Percentiles rank a stretch among this genome's conserved stretches.
Evolutionary conservation across 73 alveolate species (phyloP).

Genomic region (Effrenium voratum): DNA sequence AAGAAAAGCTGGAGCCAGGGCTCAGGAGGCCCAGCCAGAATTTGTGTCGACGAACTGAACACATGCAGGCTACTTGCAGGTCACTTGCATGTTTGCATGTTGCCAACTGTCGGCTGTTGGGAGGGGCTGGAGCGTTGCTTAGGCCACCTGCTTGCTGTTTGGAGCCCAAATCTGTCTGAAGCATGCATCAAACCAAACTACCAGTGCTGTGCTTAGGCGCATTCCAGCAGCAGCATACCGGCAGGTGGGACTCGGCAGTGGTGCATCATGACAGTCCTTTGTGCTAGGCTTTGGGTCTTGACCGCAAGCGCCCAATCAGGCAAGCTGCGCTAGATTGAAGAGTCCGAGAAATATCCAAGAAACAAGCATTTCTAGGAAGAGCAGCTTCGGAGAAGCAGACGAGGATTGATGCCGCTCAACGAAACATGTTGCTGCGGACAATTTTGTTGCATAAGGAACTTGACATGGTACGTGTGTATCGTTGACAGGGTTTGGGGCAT

Average conservation of each 20-base stretch:
- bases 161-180: background rate
- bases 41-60: background rate
- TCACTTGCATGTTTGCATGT: background rate
- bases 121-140: background rate
- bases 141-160: constrained; percentile 51
- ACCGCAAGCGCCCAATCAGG: constrained; percentile 8
- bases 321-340: background rate
- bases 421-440: no score
- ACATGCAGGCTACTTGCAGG: background rate
- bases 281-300: constrained; percentile 38
- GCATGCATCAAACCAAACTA: no score
- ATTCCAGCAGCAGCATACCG: constrained; percentile 66
- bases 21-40: constrained; percentile 40
- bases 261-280: background rate
- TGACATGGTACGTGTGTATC: background rate
- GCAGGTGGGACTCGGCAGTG: background rate
- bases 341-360: no score
- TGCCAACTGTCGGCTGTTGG: background rate
- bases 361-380: no score
- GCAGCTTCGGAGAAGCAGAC: background rate
- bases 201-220: constrained; percentile 21
- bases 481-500: background rate
- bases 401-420: no score
- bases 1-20: constrained; percentile 49
- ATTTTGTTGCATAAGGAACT: no score